Evolutionary conservation across 139 green algal species (phyloP).

Genomic region (Chlorella sp.): DNA sequence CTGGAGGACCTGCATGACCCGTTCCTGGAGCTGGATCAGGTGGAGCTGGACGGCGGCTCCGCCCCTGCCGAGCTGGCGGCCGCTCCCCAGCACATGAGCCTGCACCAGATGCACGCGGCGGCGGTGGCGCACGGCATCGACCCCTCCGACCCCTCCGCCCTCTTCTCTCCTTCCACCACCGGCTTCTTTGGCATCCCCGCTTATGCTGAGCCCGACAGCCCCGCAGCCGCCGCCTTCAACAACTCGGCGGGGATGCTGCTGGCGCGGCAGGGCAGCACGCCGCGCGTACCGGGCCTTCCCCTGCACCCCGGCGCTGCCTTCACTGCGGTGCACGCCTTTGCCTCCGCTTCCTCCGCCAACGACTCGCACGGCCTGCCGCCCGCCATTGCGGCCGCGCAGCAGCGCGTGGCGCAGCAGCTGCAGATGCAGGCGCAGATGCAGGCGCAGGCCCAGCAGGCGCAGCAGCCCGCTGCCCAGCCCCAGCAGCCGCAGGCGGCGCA

Average conservation of each 20-base stretch:
- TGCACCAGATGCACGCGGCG: neutral
- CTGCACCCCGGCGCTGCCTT: neutral
- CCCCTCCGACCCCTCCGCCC: neutral
- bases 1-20: constrained; percentile 33
- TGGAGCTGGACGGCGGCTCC: neutral
- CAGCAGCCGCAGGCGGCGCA: no score
- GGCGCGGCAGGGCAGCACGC: neutral
- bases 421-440: neutral
- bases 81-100: neutral
- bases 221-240: neutral
- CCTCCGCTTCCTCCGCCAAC: neutral
- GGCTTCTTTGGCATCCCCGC: constrained; percentile 3
- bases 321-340: neutral
- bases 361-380: neutral
- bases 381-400: constrained; percentile 7
- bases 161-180: neutral
- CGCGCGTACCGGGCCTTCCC: neutral
- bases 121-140: neutral
- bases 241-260: neutral
- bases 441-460: neutral
- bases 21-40: neutral
- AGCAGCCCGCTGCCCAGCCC: no score
- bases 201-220: constrained; percentile 12
- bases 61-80: neutral
- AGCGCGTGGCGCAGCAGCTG: neutral